phyloP scores from a whole-genome alignment of 208 protist genomes.

The Hexamita inflata region DNA sequence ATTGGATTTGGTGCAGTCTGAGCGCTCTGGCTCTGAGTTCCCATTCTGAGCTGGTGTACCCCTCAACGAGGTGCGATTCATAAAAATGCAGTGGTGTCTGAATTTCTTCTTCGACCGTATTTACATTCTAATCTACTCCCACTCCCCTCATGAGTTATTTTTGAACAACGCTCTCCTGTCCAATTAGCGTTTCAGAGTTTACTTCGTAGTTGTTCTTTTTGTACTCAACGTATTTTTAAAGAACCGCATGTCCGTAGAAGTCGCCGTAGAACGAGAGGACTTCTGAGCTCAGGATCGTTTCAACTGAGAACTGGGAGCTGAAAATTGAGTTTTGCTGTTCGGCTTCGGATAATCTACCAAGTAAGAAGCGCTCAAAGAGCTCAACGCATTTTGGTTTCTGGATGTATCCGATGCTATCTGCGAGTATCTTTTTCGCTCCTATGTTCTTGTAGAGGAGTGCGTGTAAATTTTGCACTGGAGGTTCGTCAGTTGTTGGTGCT shows the following conservation, averaged over 20 bases:
- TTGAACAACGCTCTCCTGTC: not conserved
- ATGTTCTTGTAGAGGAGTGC: not conserved
- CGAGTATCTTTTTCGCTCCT: too few relatives aligned
- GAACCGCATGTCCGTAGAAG: not conserved
- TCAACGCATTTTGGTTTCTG: too few relatives aligned
- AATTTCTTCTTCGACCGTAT: not conserved
- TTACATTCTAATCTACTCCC: not conserved
- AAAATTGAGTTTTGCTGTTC: too few relatives aligned
- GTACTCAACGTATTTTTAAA: not conserved
- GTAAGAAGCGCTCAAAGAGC: too few relatives aligned
- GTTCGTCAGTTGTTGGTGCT: not conserved
- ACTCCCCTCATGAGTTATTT: not conserved
- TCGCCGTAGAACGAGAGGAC: not conserved
- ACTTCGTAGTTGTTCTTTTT: not conserved
- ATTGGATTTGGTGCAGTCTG: constrained; percentile 11
- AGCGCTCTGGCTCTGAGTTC: constrained; percentile 14
- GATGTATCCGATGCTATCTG: too few relatives aligned
- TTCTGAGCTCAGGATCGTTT: not conserved
- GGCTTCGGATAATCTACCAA: too few relatives aligned
- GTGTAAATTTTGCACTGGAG: not conserved
- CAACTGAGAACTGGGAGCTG: too few relatives aligned
- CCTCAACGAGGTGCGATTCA: not conserved
- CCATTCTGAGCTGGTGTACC: constrained; percentile 17
- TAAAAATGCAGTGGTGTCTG: constrained; percentile 24
- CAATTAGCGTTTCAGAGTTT: not conserved